Evolutionary conservation across 164 flowering plant species (phyloP), one percentile per base, ranked within the genome.

Genomic region (Dillenia suffruticosa): DNA sequence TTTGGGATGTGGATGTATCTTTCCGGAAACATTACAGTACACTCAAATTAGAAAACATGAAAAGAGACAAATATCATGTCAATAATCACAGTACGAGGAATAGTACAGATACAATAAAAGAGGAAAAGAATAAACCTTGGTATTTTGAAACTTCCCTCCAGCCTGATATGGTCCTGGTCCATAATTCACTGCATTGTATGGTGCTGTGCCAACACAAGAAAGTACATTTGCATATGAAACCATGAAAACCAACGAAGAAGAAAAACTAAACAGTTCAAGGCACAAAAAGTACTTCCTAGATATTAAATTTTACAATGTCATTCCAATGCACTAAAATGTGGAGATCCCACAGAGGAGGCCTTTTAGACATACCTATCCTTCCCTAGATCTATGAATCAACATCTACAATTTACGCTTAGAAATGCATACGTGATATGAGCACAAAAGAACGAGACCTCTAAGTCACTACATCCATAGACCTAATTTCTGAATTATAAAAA

Each of bases 131-230:
- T 32, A 47, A 71, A 88, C 97, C 97, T 90, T 90, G 74, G 76
- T 80, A 69, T 72, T 85, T 63, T 75, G 89, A 78, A 65, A 81
- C 71, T 75, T 86, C 15, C 77, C 85, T 62, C 85, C 86, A 58
- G 70, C 57, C 9, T 85, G 89, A 70, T 81, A 81, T 54, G 82
- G 67, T 70, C 91, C 91, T 54, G 82, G 67, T 70, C 91, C 91
- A 82, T 74, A 83, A 75, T 77, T 79, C 49, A 74, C 52, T 47
- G 82, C 22, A 63, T 72, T 80, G 67, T 84, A 81, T 46, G 83
- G 60, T 57, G 75, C 88, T 76, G 86, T 60, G 68, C 82, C 82
- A 82, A 74, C 79, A 68, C 74, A 63, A 79, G 78, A 79, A 77
- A 81, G 70, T 70, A 77, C 59, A 76, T 73, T 63, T 63, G 72